phyloP scores from a whole-genome alignment of 129 eudicot genomes.

The Logfia minima region DNA sequence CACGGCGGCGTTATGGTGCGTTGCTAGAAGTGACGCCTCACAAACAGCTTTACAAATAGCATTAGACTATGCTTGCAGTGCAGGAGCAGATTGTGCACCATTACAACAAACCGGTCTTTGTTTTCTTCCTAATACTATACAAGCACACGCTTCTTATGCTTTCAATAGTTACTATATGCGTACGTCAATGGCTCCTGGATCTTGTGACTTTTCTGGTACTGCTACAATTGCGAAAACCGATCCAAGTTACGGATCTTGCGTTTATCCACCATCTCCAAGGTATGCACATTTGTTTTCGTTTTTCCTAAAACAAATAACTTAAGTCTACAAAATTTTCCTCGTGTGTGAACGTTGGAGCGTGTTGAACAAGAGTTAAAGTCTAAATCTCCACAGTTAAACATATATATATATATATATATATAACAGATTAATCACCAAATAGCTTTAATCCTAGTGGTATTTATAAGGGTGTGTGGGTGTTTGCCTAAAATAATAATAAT shows the following conservation, averaged over 20 bases:
- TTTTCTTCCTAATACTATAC: slow-evolving; percentile 59
- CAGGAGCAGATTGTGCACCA: slow-evolving; percentile 76
- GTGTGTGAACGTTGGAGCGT: not conserved
- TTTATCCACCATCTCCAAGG: slow-evolving; percentile 74
- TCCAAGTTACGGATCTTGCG: slow-evolving; percentile 94
- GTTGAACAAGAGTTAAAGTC: not conserved
- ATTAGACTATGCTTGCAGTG: slow-evolving; percentile 70
- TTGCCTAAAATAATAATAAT: too few species aligned
- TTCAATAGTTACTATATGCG: slow-evolving; percentile 71
- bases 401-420: too few species aligned
- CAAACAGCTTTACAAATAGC: slow-evolving; percentile 55
- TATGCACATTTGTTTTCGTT: not conserved
- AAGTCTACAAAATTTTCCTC: not conserved
- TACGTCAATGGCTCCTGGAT: slow-evolving; percentile 52
- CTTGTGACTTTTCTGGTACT: slow-evolving; percentile 72
- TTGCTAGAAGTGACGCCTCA: slow-evolving; percentile 57
- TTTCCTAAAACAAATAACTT: not conserved
- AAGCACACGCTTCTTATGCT: slow-evolving; percentile 78
- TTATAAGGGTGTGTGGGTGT: too few species aligned
- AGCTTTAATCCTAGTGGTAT: too few species aligned
- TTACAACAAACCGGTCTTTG: slow-evolving; percentile 56
- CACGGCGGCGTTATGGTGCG: slow-evolving; percentile 54
- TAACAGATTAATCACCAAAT: not conserved
- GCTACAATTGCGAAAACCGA: slow-evolving; percentile 70
- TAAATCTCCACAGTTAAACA: not conserved